Conservation (phyloP, 805 yeast species). For the Ogataea angusta region DNA sequence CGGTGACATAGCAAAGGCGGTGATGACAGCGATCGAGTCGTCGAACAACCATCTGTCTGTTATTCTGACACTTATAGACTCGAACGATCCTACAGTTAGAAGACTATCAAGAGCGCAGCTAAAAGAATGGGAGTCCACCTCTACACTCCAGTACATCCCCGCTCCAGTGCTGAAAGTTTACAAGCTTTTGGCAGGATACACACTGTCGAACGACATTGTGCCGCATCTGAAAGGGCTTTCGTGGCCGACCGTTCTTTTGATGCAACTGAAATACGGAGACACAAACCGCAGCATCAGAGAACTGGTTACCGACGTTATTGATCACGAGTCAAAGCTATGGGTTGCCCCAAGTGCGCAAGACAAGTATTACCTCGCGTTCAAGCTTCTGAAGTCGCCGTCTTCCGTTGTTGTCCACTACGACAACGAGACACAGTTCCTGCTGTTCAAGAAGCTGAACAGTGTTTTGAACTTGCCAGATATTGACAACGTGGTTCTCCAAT, state of each 20-base stretch:
- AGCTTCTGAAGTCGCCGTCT: slow-evolving; percentile 13
- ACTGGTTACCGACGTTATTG: slow-evolving; percentile 29
- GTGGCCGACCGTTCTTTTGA: slow-evolving; percentile 63
- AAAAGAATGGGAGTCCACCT: slow-evolving; percentile 55
- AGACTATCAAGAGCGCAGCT: slow-evolving; percentile 60
- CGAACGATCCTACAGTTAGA: slow-evolving; percentile 59
- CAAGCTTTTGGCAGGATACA: slow-evolving; percentile 57
- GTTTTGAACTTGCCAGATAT: slow-evolving; percentile 15
- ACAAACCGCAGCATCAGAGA: slow-evolving; percentile 34
- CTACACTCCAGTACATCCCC: slow-evolving; percentile 47
- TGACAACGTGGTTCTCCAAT: slow-evolving; percentile 25
- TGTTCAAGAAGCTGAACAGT: slow-evolving; percentile 26
- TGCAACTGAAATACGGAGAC: slow-evolving; percentile 64
- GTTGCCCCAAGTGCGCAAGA: slow-evolving; percentile 11
- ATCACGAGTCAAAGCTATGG: slow-evolving; percentile 8
- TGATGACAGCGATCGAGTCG: slow-evolving; percentile 54
- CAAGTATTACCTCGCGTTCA: slow-evolving; percentile 15
- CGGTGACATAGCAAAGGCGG: slow-evolving; percentile 62
- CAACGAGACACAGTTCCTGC: slow-evolving; percentile 24
- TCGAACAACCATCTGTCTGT: slow-evolving; percentile 69
- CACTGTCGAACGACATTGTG: slow-evolving; percentile 29
- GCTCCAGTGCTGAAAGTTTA: slow-evolving; percentile 53
- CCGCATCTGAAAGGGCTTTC: slow-evolving; percentile 46
- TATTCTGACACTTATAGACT: slow-evolving; percentile 64
- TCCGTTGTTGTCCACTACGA: slow-evolving; percentile 13